Evolutionary conservation across 768 basidiomycete species (phyloP), one percentile per base, ranked within the genome.

Genomic region (Russula emetica): DNA sequence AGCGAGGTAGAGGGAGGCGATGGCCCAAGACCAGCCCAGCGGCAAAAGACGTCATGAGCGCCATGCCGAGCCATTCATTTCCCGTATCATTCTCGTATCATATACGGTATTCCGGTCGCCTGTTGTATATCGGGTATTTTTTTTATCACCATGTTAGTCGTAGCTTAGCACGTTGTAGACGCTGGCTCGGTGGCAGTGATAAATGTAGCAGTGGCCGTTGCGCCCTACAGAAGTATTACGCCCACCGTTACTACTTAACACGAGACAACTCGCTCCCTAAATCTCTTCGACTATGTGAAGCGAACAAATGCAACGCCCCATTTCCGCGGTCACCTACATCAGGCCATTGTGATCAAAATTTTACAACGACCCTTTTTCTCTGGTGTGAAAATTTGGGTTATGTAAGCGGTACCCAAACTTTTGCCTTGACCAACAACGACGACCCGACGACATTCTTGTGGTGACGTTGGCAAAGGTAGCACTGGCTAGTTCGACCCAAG

Each of bases 1-100:
- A 58, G 60, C 45, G 66, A 65, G n/a, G 63, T 58, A 40, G 74
- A 68, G 47, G 69, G 70, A 38, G 76, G 64, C 32, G 69, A 67
- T 32, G 68, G 55, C 9, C 49, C 53, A 28, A 61, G 55, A 34
- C 63, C 58, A 9, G 57, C 55, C 55, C 72, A 72, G 50, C 58
- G 69, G 63, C 66, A 56, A 40, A 69, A 67, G 51, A 44, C 60
- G 24, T 62, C 42, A 55, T 69, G 58, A 65, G 32, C 7, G 28
- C 26, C 14, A 10, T 28, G 5, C 8, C 16, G 3, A 20, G 13
- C 16, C 22, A 20, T 30, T 50, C 20, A 2, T 40, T 20, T 42
- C 38, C 26, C 38, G 26, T 30, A 26, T 51, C 36, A n/a, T 28
- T 20, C 20, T 32, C 32, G 8, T 30, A 30, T 30, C 30, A 30